phyloP scores from a whole-genome alignment of 345 rosid species.

The Schrenkiella parvula region DNA sequence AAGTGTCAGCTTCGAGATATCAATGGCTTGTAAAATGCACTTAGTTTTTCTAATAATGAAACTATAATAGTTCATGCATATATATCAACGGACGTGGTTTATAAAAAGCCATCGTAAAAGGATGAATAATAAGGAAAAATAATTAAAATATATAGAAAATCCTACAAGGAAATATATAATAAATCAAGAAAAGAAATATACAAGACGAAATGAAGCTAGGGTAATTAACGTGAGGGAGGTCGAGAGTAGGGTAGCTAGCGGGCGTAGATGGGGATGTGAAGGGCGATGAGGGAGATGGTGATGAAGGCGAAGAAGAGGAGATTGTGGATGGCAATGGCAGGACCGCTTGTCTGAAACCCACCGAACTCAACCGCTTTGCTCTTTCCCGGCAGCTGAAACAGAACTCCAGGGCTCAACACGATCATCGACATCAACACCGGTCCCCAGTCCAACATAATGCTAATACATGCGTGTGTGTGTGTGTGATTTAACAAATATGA shows the following conservation, averaged over 20 bases:
- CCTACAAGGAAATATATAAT: not conserved
- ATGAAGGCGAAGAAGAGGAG: constrained; percentile 38
- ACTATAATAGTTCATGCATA: not conserved
- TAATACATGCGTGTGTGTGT: not conserved
- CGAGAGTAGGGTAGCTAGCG: not conserved
- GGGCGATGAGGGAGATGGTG: constrained; percentile 44
- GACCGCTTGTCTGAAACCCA: constrained; percentile 44
- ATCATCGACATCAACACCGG: constrained; percentile 57
- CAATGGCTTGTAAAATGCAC: not conserved
- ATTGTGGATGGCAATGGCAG: constrained; percentile 43
- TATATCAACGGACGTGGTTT: not conserved
- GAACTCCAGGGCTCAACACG: constrained; percentile 51
- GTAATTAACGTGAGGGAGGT: not conserved
- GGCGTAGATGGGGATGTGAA: constrained; percentile 46
- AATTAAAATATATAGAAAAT: not conserved
- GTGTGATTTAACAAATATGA: not conserved
- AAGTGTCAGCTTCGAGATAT: not conserved
- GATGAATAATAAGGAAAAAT: not conserved
- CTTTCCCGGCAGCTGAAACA: constrained; percentile 30
- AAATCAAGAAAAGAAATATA: too few relatives aligned
- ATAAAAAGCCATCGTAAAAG: not conserved
- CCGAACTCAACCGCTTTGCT: constrained; percentile 41
- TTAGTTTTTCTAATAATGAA: not conserved
- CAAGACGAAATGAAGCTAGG: not conserved
- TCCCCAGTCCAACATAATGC: constrained; percentile 43